Evolutionary conservation across 1,284 basidiomycete species (phyloP).

Genomic region (Sporisorium scitamineum): DNA sequence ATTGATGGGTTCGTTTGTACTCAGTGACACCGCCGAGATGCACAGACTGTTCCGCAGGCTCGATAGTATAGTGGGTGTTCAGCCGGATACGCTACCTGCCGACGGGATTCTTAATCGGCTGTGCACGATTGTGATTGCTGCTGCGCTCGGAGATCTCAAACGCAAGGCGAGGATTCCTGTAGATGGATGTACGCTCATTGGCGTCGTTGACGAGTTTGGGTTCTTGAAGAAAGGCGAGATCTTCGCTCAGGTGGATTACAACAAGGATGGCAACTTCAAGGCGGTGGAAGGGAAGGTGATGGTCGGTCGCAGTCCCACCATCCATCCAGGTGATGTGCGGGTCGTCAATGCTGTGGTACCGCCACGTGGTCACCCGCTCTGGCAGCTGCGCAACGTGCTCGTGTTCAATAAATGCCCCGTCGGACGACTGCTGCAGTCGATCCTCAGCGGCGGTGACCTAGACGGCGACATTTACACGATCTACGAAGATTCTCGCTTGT

Average conservation of each 20-base stretch:
- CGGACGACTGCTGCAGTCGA: conserved; percentile 38
- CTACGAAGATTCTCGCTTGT: conserved; percentile 72
- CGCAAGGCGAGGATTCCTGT: conserved; percentile 39
- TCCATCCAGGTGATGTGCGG: conserved; percentile 51
- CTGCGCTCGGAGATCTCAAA: conserved; percentile 37
- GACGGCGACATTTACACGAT: conserved; percentile 70
- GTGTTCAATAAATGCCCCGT: conserved; percentile 36
- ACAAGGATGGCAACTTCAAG: conserved; percentile 4
- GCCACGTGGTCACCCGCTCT: conserved; percentile 38
- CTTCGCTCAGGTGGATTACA: conserved; percentile 34
- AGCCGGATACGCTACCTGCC: conserved; percentile 16
- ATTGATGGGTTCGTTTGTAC: conserved; percentile 25
- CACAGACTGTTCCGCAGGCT: conserved; percentile 23
- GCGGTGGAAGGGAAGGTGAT: conserved; percentile 45
- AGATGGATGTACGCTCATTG: conserved; percentile 26
- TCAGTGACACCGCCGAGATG: conserved; percentile 33
- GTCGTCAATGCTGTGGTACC: conserved; percentile 37
- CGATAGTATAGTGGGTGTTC: conserved; percentile 12
- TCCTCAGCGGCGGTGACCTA: conserved; percentile 47
- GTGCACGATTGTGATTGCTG: conserved; percentile 31
- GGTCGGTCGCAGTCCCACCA: conserved; percentile 46
- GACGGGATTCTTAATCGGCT: conserved; percentile 30
- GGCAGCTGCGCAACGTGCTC: conserved; percentile 42
- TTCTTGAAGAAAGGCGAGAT: conserved; percentile 39
- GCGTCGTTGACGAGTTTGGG: conserved; percentile 45